Evolutionary conservation across 2,329 filamentous ascomycete genomes (phyloP).

Genomic region (Parafenestella ontariensis): DNA sequence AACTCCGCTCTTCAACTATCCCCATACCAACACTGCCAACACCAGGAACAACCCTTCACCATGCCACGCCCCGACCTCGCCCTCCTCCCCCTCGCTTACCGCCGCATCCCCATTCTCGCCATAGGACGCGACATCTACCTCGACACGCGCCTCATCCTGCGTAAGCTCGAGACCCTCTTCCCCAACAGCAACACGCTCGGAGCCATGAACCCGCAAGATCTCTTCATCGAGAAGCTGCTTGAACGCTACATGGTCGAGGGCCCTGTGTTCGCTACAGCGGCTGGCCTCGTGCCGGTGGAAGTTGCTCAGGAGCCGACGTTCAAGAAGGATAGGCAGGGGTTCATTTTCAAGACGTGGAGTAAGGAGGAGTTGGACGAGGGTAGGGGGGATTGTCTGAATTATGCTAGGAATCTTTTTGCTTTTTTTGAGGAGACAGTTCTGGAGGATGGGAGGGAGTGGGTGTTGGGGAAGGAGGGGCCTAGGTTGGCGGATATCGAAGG

Average conservation of each 20-base stretch:
- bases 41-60: constrained; percentile 62
- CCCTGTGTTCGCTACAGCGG: constrained; percentile 62
- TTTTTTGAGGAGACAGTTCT: constrained; percentile 68
- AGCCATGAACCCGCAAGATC: constrained; percentile 47
- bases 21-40: no score
- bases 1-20: not conserved
- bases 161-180: constrained; percentile 64
- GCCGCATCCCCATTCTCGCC: constrained; percentile 72
- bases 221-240: constrained; percentile 63
- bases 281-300: constrained; percentile 61
- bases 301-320: constrained; percentile 65
- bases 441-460: constrained; percentile 68
- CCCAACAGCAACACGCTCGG: constrained; percentile 12
- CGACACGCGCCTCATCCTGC: constrained; percentile 73
- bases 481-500: constrained; percentile 71
- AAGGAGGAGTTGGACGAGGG: constrained; percentile 48
- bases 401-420: constrained; percentile 60
- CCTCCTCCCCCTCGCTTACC: constrained; percentile 68
- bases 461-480: constrained; percentile 60
- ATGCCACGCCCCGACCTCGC: constrained; percentile 71
- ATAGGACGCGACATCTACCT: constrained; percentile 73
- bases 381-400: constrained; percentile 62
- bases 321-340: constrained; percentile 61
- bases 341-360: constrained; percentile 52
- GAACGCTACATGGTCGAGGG: constrained; percentile 63